These are phyloP conservation scores for Daedaleopsis sinensis DNA, from an alignment of 768 basidiomycete species.

Conservation along the genomic window DNA sequence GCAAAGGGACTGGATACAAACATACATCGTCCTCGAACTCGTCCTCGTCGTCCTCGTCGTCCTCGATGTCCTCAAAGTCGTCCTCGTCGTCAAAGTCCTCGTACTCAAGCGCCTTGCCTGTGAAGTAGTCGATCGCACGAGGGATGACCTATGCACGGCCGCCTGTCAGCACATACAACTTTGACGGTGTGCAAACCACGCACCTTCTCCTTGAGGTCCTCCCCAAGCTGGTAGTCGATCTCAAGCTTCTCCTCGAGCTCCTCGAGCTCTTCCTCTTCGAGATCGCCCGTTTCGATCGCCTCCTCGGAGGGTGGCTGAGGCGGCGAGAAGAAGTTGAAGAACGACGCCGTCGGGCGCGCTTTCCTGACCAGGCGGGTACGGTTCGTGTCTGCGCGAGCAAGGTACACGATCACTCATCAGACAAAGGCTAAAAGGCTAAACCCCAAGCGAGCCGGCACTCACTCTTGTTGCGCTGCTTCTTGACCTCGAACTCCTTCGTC, in stretches of 20 bases:
- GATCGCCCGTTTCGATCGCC: conserved; percentile 66
- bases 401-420: neutral
- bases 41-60: conserved; percentile 60
- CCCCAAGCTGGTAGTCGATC: conserved; percentile 97
- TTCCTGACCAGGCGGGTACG: conserved; percentile 84
- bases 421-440: neutral
- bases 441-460: conserved; percentile 8
- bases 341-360: conserved; percentile 88
- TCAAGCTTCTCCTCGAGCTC: conserved; percentile 94
- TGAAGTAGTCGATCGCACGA: conserved; percentile 96
- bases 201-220: conserved; percentile 97
- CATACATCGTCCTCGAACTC: conserved; percentile 63
- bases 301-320: conserved; percentile 74
- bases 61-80: conserved; percentile 58
- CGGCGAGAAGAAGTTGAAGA: conserved; percentile 98
- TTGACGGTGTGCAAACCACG: conserved; percentile 14
- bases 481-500: conserved; percentile 96
- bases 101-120: conserved; percentile 91
- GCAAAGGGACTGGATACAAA: conserved; percentile 13
- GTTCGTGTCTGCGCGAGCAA: conserved; percentile 63
- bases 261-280: conserved; percentile 84
- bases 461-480: conserved; percentile 99
- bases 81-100: conserved; percentile 62
- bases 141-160: conserved; percentile 75
- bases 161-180: neutral